Percentiles rank a stretch among this genome's conserved stretches.
These are phyloP conservation scores for Circinella umbellata DNA, from an alignment of 371 early-diverging fungal genomes.

Conservation along the genomic window DNA sequence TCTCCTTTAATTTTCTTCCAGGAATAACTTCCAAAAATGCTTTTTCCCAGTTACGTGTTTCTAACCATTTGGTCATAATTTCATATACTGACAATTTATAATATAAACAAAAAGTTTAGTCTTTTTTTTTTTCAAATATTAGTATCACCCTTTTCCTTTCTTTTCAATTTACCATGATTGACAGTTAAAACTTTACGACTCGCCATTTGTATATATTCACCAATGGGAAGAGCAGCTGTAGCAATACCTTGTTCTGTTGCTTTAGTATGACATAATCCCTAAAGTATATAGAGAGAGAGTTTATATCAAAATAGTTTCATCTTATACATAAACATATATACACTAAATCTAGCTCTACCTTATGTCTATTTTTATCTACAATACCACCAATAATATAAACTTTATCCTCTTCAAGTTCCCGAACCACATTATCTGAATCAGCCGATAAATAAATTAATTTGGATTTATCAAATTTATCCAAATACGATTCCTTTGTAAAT, in stretches of 20 bases:
- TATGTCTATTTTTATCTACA: conserved; percentile 93
- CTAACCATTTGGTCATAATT: conserved; percentile 80
- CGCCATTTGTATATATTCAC: conserved; percentile 77
- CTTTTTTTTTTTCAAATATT: too few relatives aligned
- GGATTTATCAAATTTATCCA: conserved; percentile 53
- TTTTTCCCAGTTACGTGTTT: conserved; percentile 74
- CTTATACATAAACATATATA: not conserved
- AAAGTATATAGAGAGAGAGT: not conserved
- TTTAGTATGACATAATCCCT: conserved; percentile 77
- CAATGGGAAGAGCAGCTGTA: conserved; percentile 88
- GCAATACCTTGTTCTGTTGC: conserved; percentile 77
- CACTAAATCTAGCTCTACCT: conserved; percentile 35
- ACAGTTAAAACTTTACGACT: conserved; percentile 89
- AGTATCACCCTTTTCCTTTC: not conserved
- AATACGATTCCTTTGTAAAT: conserved; percentile 41
- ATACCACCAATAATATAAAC: conserved; percentile 93
- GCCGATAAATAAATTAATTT: conserved; percentile 89
- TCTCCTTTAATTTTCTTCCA: conserved; percentile 74
- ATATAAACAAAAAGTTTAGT: not conserved
- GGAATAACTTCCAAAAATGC: conserved; percentile 90
- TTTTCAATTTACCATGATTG: conserved; percentile 74
- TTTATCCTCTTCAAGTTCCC: conserved; percentile 70
- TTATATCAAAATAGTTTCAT: not conserved
- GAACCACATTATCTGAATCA: conserved; percentile 78
- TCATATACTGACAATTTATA: conserved; percentile 63